Base-by-base conservation (phyloP, 192 early-diverging fungal species). In the Coemansia sp. region DNA sequence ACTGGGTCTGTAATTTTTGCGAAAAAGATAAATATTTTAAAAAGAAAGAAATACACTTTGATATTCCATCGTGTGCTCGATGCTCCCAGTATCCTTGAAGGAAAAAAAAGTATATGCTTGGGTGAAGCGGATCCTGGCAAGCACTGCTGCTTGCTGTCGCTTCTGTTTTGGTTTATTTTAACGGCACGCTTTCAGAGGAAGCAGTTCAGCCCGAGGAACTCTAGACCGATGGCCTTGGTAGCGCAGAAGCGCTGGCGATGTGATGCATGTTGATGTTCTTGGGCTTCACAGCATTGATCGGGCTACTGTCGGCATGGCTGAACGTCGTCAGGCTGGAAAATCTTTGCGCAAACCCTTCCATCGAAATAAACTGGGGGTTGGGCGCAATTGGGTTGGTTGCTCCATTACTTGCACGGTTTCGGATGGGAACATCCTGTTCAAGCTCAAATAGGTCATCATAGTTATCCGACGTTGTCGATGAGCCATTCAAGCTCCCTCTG, bases 381-480 rank as follows among this genome's bases (percentile, higher is more conserved):
- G 70, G 68, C n/a, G 75, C 65, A 14, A 67, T 14, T 1, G 38
- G 49, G 48, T 48, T 73, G 60, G 53, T 67, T 61, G 39, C 52
- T 34, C 57, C 57, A 41, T 39, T 58, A 36, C 12, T 45, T 21
- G 21, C 46, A 62, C 43, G 38, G 8, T 45, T 6, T 46, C 58
- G 67, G 11, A 38, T 16, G 26, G 75, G 61, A 11, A 16, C 39
- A 23, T 82, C 80, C 38, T 72, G 71, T 48, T 82, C 80, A 41
- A 82, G 68, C 75, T 82, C 80, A 71, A 82, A 82, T 68, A 77
- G 48, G 15, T 82, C 80, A 45, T 68, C 80, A 21, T 68, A 66
- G 64, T 73, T 60, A 52, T 82, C 80, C 0, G 80, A 82, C 16
- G 80, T 62, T 0, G 66, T 58, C 53, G 80, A 82, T 18, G 80